Evolutionary conservation across 345 rosid species (phyloP).

Genomic region (Populus ilicifolia): DNA sequence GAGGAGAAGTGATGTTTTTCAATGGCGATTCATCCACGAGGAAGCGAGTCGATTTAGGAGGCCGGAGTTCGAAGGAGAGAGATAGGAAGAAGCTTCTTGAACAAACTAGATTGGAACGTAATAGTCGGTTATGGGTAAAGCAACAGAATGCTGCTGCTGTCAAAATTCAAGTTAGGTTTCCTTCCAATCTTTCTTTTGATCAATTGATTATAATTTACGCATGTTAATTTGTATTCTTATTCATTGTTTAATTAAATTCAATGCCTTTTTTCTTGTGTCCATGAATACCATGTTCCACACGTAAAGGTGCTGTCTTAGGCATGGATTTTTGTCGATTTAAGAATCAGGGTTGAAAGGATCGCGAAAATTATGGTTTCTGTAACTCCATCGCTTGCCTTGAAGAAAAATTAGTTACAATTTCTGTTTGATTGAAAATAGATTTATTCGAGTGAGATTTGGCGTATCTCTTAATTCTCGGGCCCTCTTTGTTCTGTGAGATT

Average conservation of each 20-base stretch:
- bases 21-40: conserved; percentile 87
- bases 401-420: neutral
- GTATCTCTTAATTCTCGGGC: neutral
- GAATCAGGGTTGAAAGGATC: neutral
- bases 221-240: neutral
- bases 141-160: conserved; percentile 78
- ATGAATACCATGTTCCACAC: neutral
- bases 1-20: conserved; percentile 63
- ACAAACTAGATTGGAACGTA: conserved; percentile 86
- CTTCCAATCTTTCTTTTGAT: neutral
- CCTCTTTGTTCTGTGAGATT: neutral
- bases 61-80: conserved; percentile 94
- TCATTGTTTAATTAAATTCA: neutral
- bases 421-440: neutral
- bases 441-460: too few species aligned
- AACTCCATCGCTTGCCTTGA: neutral
- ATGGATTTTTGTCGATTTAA: neutral
- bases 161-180: conserved; percentile 63
- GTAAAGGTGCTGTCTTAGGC: neutral
- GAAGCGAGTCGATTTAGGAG: conserved; percentile 97
- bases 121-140: conserved; percentile 67
- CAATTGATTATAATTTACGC: neutral
- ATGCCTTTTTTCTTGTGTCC: neutral
- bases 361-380: neutral
- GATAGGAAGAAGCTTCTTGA: conserved; percentile 94